A percentile compares a stretch with the other conserved stretches of the same genome.
These are phyloP conservation scores for Suillus paluster DNA, from an alignment of 768 basidiomycete genomes.

Conservation along the genomic window DNA sequence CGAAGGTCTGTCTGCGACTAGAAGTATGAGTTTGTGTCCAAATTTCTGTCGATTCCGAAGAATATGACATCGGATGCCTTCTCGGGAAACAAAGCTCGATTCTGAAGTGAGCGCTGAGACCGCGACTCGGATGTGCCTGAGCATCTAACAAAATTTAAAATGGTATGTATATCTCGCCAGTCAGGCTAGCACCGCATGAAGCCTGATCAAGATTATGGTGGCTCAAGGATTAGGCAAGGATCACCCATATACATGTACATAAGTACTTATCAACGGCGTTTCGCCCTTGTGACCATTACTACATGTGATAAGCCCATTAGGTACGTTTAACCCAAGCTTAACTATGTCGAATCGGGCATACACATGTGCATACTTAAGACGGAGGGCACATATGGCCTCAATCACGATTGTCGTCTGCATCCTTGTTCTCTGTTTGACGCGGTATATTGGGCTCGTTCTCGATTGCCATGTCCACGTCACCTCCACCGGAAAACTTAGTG, in stretches of 20 bases:
- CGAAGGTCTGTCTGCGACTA: no score
- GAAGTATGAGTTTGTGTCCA: no score
- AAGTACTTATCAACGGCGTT: no score
- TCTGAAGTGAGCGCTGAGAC: not conserved
- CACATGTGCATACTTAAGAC: not conserved
- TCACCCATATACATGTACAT: no score
- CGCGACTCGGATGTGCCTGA: no score
- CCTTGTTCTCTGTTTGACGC: no score
- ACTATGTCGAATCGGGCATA: not conserved
- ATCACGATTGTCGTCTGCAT: not conserved
- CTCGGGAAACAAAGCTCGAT: not conserved
- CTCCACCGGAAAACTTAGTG: conserved; percentile 11
- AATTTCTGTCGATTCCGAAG: not conserved
- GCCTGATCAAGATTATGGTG: no score
- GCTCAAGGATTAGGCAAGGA: no score
- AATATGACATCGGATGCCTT: not conserved
- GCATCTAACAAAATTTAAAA: no score
- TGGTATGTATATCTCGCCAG: no score
- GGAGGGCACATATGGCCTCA: not conserved
- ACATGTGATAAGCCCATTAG: not conserved
- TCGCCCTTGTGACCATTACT: conserved; percentile 1
- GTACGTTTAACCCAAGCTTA: no score
- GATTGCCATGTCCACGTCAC: conserved; percentile 17
- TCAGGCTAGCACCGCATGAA: no score
- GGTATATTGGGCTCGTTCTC: not conserved